Evolutionary conservation across 805 yeast genomes (phyloP).

Genomic region (Candida jianshihensis): DNA sequence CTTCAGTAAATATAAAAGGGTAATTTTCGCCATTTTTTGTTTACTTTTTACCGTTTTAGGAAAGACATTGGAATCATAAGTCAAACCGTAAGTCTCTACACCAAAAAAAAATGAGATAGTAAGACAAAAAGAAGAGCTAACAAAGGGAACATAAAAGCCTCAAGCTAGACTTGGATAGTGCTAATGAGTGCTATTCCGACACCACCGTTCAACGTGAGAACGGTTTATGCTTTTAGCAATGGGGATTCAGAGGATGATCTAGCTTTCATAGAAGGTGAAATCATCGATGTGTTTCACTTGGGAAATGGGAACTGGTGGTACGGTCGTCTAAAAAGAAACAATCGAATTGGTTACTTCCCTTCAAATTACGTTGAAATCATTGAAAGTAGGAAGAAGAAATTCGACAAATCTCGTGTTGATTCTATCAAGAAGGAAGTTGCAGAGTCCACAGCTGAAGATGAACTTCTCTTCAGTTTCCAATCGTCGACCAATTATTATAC

Average conservation of each 20-base stretch:
- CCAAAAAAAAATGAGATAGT: too few species aligned
- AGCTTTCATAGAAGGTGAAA: conserved; percentile 91
- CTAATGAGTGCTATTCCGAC: too few species aligned
- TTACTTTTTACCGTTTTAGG: too few species aligned
- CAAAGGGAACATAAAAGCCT: too few species aligned
- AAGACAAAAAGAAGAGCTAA: too few species aligned
- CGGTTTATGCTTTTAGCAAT: conserved; percentile 92
- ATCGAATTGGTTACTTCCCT: conserved; percentile 81
- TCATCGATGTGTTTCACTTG: conserved; percentile 71
- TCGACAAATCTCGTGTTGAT: background rate
- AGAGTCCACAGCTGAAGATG: conserved; percentile 17
- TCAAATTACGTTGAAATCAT: conserved; percentile 70
- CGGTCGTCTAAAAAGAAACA: conserved; percentile 75
- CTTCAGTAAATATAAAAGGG: too few species aligned
- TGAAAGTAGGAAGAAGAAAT: too few species aligned
- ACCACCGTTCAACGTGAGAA: conserved; percentile 69
- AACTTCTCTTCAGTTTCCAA: conserved; percentile 22
- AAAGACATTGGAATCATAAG: too few species aligned
- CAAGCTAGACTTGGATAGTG: too few species aligned
- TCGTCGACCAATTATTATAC: conserved; percentile 18
- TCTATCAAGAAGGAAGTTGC: background rate
- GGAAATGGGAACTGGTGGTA: conserved; percentile 94
- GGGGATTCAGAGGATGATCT: conserved; percentile 81
- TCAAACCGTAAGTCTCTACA: too few species aligned
- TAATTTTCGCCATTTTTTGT: too few species aligned